Evolutionary conservation across 176 grass and related monocot genomes (phyloP), one percentile per base, ranked within the genome.

Genomic region (Thinopyrum elongatum): DNA sequence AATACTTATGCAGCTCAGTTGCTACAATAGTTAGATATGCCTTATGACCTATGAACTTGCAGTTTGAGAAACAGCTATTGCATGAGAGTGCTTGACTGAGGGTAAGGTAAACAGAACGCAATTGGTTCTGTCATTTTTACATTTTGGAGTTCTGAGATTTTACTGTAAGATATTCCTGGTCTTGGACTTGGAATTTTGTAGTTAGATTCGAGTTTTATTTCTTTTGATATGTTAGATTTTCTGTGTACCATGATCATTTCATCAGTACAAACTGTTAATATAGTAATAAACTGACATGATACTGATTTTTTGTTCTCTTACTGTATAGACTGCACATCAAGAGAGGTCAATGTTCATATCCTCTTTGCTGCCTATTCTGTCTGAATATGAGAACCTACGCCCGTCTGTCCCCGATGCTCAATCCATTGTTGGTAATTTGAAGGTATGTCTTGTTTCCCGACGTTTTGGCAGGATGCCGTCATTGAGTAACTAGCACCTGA

Each of bases 291-390:
- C 29, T 47, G 27, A 77, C 77, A 77, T 12, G 65, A 25, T 81
- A 59, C 68, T 77, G 73, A 87, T 17, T 51, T 85, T 75, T 80
- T 19, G 49, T 88, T 61, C 49, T 89, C 4, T 76, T 79, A 57
- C 80, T 90, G 44, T 84, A 58, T 86, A 95, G 95, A 91, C 95
- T 80, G 93, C 95, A 61, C 93, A 92, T 66, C 93, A 95, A 89
- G 95, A 95, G 87, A 95, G 95, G 62, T 87, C 91, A 16, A 95
- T 91, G 19, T 98, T 98, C 86, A 65, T 98, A 90, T 93, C 93
- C 83, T 98, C 89, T 74, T 89, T 98, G 62, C 72, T 98, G 66
- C 91, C 95, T 70, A 89, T 98, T 92, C 87, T 98, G 5, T 93
- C 93, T 92, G 93, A 98, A 83, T 95, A 98, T 83, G 84, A 90